These are phyloP conservation scores for Pochonia chlamydosporia DNA, from an alignment of 2,329 filamentous ascomycete species.

Conservation along the genomic window DNA sequence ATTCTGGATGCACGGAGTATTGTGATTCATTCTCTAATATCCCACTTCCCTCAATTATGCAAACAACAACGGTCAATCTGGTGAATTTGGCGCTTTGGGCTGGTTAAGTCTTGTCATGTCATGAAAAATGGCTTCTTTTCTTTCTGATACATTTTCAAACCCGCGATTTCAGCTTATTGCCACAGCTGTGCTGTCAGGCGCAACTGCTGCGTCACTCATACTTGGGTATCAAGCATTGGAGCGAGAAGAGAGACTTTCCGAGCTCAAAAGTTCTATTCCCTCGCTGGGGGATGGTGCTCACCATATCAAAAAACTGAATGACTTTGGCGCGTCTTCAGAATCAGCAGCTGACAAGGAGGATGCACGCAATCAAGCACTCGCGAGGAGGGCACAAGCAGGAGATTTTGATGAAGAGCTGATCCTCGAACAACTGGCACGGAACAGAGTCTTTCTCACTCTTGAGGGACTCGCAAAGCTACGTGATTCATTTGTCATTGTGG, in stretches of 20 bases:
- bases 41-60: no score
- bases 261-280: slow-evolving; percentile 57
- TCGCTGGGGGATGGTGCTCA: slow-evolving; percentile 13
- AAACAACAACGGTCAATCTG: background rate
- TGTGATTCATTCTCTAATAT: no score
- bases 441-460: slow-evolving; percentile 82
- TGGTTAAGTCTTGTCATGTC: slow-evolving; percentile 6
- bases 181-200: slow-evolving; percentile 62
- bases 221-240: slow-evolving; percentile 58
- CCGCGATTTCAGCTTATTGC: slow-evolving; percentile 58
- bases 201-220: slow-evolving; percentile 53
- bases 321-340: slow-evolving; percentile 49
- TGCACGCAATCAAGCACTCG: slow-evolving; percentile 51
- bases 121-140: slow-evolving; percentile 35
- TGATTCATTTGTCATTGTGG: slow-evolving; percentile 76
- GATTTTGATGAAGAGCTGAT: slow-evolving; percentile 76
- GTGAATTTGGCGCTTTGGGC: background rate
- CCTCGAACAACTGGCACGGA: slow-evolving; percentile 88
- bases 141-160: slow-evolving; percentile 38
- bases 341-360: slow-evolving; percentile 53
- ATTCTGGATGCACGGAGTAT: no score
- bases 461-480: slow-evolving; percentile 76
- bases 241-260: slow-evolving; percentile 45
- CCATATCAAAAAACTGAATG: slow-evolving; percentile 41
- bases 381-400: slow-evolving; percentile 53